Evolutionary conservation across 805 yeast species (phyloP), one percentile per base, ranked within the genome.

Genomic region (Cyberlindnera suaveolens): DNA sequence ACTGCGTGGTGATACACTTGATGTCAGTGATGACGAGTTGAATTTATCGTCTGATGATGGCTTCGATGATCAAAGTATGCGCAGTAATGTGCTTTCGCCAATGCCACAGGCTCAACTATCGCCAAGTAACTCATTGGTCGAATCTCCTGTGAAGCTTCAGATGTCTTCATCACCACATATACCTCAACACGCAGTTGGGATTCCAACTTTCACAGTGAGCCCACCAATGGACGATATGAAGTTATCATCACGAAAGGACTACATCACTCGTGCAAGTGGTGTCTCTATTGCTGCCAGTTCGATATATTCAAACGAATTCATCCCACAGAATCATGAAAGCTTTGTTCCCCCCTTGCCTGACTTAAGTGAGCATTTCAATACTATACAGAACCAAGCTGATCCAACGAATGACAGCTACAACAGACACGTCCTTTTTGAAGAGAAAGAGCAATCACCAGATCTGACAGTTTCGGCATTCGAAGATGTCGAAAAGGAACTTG

Each of bases 401-500:
- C 27, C 3, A 23, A 9, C 13, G 6, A 8, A 23, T 23, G 27
- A 3, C 4, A 23, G 6, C 3, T 23, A 23, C 11, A 23, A 23
- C 11, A 23, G 11, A 23, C 27, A 10, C 27, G 27, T 23, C 27
- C 19, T 17, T 33, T 13, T 9, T 34, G 17, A 20, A 20, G 29
- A 20, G 7, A 16, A 11, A n/a, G 11, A 34, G 18, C 9, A 20
- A 20, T 6, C 26, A 20, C 39, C 38, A 1, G 43, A 40, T 15
- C 34, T 43, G 6, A 48, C 43, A 8, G 45, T 42, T 6, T 38
- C 47, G 17, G 52, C 42, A 5, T 49, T 46, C 34, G 42, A 53
- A 36, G 53, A 56, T 23, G 40, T 54, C 20, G 52, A 52, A 40
- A 41, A 39, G 9, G 52, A 53, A 27, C 31, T 54, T 41, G 54